phyloP scores from a whole-genome alignment of 129 eudicot species.

The Lactuca sativa region DNA sequence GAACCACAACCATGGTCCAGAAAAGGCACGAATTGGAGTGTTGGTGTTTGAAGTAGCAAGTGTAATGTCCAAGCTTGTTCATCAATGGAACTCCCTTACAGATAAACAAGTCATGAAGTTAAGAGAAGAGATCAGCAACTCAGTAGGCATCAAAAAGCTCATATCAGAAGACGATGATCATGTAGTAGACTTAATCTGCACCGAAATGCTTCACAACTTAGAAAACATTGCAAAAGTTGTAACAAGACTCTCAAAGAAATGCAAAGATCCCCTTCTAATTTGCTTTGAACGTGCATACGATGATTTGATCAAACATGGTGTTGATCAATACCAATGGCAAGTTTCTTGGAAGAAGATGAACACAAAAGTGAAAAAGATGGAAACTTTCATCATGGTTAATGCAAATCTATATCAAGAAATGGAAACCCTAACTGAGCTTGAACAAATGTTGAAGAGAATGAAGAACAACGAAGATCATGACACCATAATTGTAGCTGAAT shows the following conservation, averaged over 20 bases:
- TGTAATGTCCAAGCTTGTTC: slow-evolving; percentile 69
- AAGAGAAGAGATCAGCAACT: slow-evolving; percentile 64
- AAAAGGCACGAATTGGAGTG: slow-evolving; percentile 50
- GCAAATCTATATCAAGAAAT: slow-evolving; percentile 71
- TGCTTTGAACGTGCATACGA: slow-evolving; percentile 60
- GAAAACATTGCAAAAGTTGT: slow-evolving; percentile 48
- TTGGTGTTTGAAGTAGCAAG: slow-evolving; percentile 81
- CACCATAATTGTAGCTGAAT: slow-evolving; percentile 39
- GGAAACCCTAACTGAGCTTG: slow-evolving; percentile 72
- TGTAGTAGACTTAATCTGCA: slow-evolving; percentile 55
- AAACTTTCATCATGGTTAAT: slow-evolving; percentile 43
- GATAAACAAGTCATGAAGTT: slow-evolving; percentile 60
- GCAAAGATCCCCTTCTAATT: slow-evolving; percentile 53
- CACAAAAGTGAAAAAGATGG: slow-evolving; percentile 71
- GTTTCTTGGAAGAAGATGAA: slow-evolving; percentile 68
- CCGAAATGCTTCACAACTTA: slow-evolving; percentile 63
- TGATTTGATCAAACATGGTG: slow-evolving; percentile 50
- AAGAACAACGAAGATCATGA: slow-evolving; percentile 49
- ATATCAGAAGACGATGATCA: slow-evolving; percentile 65
- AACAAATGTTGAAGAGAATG: slow-evolving; percentile 68
- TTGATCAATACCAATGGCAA: slow-evolving; percentile 66
- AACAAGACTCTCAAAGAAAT: slow-evolving; percentile 59
- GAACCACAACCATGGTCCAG: slow-evolving; percentile 44
- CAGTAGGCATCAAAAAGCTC: slow-evolving; percentile 63
- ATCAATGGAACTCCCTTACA: slow-evolving; percentile 60